These are phyloP conservation scores for Ophiognomonia clavigignenti-juglandacearum DNA, from an alignment of 2,329 filamentous ascomycete species.

Conservation along the genomic window DNA sequence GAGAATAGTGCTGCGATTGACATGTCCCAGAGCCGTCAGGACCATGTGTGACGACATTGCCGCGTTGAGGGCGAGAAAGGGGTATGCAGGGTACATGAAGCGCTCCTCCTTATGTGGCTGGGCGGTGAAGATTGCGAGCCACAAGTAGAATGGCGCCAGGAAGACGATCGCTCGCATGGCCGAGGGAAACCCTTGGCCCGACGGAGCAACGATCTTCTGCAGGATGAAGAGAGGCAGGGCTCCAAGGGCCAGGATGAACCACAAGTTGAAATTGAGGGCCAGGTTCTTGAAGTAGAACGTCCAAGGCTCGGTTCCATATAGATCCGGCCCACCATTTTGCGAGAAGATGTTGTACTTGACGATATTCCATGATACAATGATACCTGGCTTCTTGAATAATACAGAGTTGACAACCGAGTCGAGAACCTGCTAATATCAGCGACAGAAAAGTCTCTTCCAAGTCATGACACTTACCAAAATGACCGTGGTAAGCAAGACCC, in stretches of 20 bases:
- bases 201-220: constrained; percentile 62
- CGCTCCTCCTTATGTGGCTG: constrained; percentile 97
- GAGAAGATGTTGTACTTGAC: constrained; percentile 94
- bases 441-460: constrained; percentile 18
- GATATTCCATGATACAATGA: constrained; percentile 82
- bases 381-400: constrained; percentile 73
- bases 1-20: constrained; percentile 59
- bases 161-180: constrained; percentile 74
- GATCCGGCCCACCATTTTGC: constrained; percentile 73
- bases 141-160: constrained; percentile 84
- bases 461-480: constrained; percentile 55
- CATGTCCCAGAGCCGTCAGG: constrained; percentile 68
- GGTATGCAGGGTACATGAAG: constrained; percentile 98
- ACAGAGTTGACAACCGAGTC: constrained; percentile 73
- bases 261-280: constrained; percentile 89
- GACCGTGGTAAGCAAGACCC: constrained; percentile 58
- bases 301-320: constrained; percentile 96
- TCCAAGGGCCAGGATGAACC: constrained; percentile 76
- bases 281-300: constrained; percentile 93
- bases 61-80: constrained; percentile 83
- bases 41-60: constrained; percentile 79
- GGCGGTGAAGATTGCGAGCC: constrained; percentile 83
- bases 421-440: constrained; percentile 44
- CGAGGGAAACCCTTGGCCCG: constrained; percentile 60
- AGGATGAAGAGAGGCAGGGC: constrained; percentile 71